These are phyloP conservation scores for Ruellia speciosa DNA, from an alignment of 305 asterid species.

Conservation along the genomic window DNA sequence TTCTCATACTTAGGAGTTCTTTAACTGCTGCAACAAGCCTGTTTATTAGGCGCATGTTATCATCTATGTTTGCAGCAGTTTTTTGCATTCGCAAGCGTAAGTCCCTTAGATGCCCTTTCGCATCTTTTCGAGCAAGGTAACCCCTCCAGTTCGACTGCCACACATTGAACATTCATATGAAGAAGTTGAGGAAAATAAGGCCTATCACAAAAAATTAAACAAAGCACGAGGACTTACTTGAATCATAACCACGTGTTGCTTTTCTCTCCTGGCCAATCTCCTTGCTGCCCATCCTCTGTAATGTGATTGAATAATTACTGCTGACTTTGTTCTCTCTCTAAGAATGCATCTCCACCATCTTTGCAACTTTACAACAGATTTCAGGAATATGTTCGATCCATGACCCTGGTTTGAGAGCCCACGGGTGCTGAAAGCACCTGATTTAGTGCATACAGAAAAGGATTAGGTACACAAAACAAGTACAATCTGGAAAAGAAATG, in stretches of 20 bases:
- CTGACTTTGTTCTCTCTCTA: constrained; percentile 36
- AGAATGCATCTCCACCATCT: constrained; percentile 71
- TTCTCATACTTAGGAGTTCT: constrained; percentile 75
- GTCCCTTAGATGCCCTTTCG: constrained; percentile 57
- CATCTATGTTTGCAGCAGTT: constrained; percentile 84
- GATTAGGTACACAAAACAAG: background rate
- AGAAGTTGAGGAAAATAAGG: background rate
- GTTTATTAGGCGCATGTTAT: constrained; percentile 77
- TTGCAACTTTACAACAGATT: constrained; percentile 64
- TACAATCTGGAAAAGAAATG: background rate
- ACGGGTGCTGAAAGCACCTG: background rate
- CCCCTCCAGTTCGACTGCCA: constrained; percentile 89
- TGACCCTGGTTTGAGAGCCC: background rate
- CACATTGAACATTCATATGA: constrained; percentile 2
- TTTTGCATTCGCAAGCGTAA: constrained; percentile 69
- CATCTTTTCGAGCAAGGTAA: constrained; percentile 68
- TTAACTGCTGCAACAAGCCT: constrained; percentile 77
- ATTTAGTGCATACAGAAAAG: background rate
- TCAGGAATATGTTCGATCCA: constrained; percentile 24
- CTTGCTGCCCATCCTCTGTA: constrained; percentile 63
- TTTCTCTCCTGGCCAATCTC: constrained; percentile 37
- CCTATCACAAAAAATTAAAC: background rate
- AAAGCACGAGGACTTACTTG: constrained; percentile 46
- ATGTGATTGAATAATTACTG: constrained; percentile 60
- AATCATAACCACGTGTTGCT: constrained; percentile 44